Evolutionary conservation across 192 early-diverging fungal species (phyloP), one percentile per base, ranked within the genome.

Genomic region (Coemansia sp.): DNA sequence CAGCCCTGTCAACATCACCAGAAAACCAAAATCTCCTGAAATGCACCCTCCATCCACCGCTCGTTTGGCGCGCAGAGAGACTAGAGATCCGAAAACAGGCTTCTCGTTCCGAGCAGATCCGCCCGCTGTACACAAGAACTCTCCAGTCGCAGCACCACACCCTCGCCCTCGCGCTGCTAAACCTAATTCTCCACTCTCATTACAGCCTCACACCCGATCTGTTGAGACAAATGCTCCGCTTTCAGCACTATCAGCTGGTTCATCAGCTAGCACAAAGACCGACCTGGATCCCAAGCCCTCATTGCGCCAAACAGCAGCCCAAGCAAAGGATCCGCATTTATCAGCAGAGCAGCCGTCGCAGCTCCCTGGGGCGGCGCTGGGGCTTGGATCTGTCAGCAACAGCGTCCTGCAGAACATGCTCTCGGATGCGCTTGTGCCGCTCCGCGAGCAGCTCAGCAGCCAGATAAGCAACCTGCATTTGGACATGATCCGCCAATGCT

Each of bases 391-490:
- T 17, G 38, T 78, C 20, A 65, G 75, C 48, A 65, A 55, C 62
- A 72, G 53, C 31, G 69, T 78, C 28, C 36, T 78, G 3, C 75
- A 78, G 11, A 78, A 78, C 59, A 37, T 67, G 52, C 29, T 78
- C 15, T 40, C 68, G 3, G 76, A 74, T 55, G 67, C 76, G 2
- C 67, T 79, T n/a, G 53, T 59, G 11, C 76, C 76, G 2, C 53
- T 79, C 15, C 61, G 76, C 28, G 70, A 79, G 33, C 71, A 79
- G 34, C 34, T 79, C 17, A 63, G 76, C 37, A 68, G 64, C 60
- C 70, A 79, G 40, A 74, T 79, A 36, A 71, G 70, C 47, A 79
- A 79, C 52, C 50, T 79, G 50, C 76, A 79, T 40, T 67, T 79
- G 10, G 76, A 79, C 25, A 70, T 79, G 56, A 69, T 79, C 27